These are phyloP conservation scores for Leishmania major DNA, from an alignment of 208 protist genomes.

Conservation along the genomic window DNA sequence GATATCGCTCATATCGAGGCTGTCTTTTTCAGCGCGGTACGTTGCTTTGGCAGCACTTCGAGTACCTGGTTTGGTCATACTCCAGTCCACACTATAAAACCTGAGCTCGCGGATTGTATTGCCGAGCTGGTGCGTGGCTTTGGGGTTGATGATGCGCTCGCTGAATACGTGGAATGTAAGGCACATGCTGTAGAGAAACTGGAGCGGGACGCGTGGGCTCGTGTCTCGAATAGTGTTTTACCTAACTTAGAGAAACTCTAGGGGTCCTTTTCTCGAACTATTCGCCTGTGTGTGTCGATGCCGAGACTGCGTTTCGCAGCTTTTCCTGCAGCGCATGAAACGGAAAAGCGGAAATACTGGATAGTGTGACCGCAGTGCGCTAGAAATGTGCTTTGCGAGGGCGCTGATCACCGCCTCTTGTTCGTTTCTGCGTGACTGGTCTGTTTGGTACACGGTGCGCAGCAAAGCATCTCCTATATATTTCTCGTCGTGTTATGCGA, in stretches of 20 bases:
- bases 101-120: conserved; percentile 40
- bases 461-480: no score
- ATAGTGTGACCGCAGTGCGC: neutral
- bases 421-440: neutral
- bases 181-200: conserved; percentile 18
- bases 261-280: neutral
- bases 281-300: neutral
- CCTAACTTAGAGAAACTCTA: neutral
- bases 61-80: conserved; percentile 49
- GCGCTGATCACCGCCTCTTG: neutral
- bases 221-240: neutral
- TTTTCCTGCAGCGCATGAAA: neutral
- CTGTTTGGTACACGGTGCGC: neutral
- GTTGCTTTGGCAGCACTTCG: conserved; percentile 16
- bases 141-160: conserved; percentile 63
- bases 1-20: conserved; percentile 11
- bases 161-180: conserved; percentile 47
- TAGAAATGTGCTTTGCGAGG: neutral
- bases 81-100: conserved; percentile 66
- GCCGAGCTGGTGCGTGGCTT: conserved; percentile 31
- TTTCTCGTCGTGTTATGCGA: neutral
- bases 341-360: neutral
- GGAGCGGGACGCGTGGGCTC: conserved; percentile 33
- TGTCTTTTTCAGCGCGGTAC: conserved; percentile 26
- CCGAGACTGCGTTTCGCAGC: neutral